Base-by-base conservation (phyloP, 2,329 filamentous ascomycete genomes). In the Trichoderma koningii region DNA sequence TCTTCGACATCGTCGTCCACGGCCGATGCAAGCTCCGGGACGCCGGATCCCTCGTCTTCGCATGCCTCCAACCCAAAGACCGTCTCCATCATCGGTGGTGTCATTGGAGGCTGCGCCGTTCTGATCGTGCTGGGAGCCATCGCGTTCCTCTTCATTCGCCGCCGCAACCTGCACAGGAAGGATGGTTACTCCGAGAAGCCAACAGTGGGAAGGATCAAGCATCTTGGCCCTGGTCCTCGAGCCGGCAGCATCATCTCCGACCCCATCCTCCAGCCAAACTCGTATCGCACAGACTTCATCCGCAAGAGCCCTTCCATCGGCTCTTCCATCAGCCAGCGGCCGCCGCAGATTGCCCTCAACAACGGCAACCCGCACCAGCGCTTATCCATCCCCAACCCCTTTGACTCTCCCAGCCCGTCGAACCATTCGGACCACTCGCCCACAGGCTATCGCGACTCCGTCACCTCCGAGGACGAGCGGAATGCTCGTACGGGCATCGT, bases 281-380 rank as follows among this genome's bases (percentile, higher is more conserved):
- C 74, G 44, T 76, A 81, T 66, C 80, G 84, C 60, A 81, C 79
- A 44, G 85, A 87, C 70, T 87, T 87, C 69, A 81, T 83, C 47
- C 82, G 80, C 70, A 79, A 65, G 62, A 71, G 68, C 7, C 68
- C 73, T 48, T 69, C 68, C 42, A 28, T 52, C 15, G 51, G 55
- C 52, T 62, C 64, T 62, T 67, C 42, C 56, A 60, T 55, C 56
- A 66, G 68, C 66, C 26, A 34, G 47, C 52, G 30, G 51, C 44
- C 30, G 65, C 66, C 44, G 56, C 69, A 56, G 38, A 44, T 66
- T 64, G 42, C 41, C 45, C 47, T 47, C 38, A 34, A 48, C 14
- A 42, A 44, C 55, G 44, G 34, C 23, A 34, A 45, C 9, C 26
- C 56, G n/a, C 30, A 51, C 15, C 59, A 47, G 6, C 70, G 71